Base-by-base conservation (phyloP, 2,329 filamentous ascomycete species). In the Aureobasidium sp. region DNA sequence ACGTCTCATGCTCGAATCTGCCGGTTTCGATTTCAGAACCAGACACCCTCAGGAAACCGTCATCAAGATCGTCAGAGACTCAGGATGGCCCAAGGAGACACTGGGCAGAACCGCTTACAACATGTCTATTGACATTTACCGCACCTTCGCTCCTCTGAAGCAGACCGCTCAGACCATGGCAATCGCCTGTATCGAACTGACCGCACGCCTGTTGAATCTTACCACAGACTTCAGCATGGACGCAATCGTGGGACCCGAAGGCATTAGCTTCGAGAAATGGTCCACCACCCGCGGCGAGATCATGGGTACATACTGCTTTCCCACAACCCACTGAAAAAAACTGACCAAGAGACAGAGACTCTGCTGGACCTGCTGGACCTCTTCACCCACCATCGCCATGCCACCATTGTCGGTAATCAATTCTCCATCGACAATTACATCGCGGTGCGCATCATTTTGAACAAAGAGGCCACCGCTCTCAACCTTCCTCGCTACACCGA, bases 1-100 rank as follows among this genome's bases (percentile, higher is more conserved):
- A 76, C 85, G 94, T 5, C 83, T 96, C 61, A 95, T 97, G 75
- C 86, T 99, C 57, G 94, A 99, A 75, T 88, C 90, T 2, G 88
- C 92, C 34, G 88, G 89, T 64, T 99, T 99, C 74, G 93, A 99
- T 74, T 97, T 97, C 71, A 86, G 92, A 39, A 92, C 87, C 62
- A 86, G 91, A 41, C 89, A 96, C 69, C 91, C 93, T 0, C 91
- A 97, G 68, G 90, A 91, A 65, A 81, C 90, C 27, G 79, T 97
- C 45, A 82, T 91, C 67, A 97, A 97, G 76, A 81, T 96, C 30
- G 61, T 65, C 55, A 69, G 68, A 63, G 39, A 58, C 5, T 59
- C 47, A 11, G 39, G 34, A 11, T 37, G 60, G 30, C 49, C 57
- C 21, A 54, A 48, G 30, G 64, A 65, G 5, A 72, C 76, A 29